phyloP scores from a whole-genome alignment of 352 stramenopile genomes.

The Phytopythium boreale region DNA sequence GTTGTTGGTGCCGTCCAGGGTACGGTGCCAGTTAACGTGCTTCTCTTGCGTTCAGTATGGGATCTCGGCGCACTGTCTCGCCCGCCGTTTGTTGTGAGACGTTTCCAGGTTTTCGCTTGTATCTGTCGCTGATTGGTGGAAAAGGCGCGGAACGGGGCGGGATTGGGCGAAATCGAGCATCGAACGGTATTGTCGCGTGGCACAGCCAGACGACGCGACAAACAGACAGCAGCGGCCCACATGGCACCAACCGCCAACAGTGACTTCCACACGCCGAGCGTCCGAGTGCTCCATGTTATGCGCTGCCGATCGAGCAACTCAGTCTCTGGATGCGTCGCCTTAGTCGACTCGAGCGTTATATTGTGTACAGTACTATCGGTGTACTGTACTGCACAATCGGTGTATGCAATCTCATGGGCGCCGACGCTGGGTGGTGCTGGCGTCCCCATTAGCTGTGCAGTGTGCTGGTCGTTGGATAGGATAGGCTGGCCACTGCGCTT shows the following conservation, averaged over 20 bases:
- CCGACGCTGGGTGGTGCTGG: too few species aligned
- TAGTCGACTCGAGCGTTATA: too few species aligned
- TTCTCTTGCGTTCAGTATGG: conserved; percentile 2
- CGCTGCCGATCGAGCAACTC: background rate
- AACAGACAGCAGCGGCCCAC: background rate
- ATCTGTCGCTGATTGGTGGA: background rate
- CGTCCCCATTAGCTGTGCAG: too few species aligned
- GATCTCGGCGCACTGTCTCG: conserved; percentile 2
- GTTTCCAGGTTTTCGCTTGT: background rate
- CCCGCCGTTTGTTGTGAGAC: background rate
- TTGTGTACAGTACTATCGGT: too few species aligned
- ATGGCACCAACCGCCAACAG: too few species aligned
- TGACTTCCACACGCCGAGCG: too few species aligned
- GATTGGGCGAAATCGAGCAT: background rate
- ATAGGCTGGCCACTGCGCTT: too few species aligned
- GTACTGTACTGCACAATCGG: too few species aligned
- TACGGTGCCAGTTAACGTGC: background rate
- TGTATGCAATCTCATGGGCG: too few species aligned
- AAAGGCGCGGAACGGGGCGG: background rate
- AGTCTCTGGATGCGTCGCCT: background rate
- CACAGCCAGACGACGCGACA: background rate
- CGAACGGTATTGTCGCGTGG: background rate
- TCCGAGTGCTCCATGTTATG: too few species aligned
- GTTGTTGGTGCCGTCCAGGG: too few species aligned
- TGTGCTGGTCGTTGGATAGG: too few species aligned